Conservation (phyloP, 345 rosid genomes). For the Citrus reticulata region DNA sequence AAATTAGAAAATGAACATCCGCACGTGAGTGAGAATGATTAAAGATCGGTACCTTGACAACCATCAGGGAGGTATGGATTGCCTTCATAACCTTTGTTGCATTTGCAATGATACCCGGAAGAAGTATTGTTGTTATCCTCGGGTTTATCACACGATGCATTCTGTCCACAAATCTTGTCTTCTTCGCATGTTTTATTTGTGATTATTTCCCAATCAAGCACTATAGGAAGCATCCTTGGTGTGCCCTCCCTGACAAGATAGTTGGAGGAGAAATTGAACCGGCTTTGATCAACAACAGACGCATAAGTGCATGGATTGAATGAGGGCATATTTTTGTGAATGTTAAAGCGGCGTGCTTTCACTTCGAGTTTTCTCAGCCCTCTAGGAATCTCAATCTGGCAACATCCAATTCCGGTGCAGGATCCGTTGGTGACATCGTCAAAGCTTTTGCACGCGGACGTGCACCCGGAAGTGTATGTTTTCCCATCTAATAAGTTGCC, state of each 20-base stretch:
- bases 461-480: conserved; percentile 11
- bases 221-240: neutral
- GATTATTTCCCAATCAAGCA: conserved; percentile 19
- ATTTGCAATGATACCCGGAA: conserved; percentile 28
- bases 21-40: too few relatives aligned
- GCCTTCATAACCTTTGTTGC: conserved; percentile 23
- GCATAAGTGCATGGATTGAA: conserved; percentile 26
- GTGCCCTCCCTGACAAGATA: neutral
- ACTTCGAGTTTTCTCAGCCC: neutral
- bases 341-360: neutral
- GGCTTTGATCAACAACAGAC: conserved; percentile 21
- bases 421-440: neutral
- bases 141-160: conserved; percentile 9
- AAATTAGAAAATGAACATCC: too few relatives aligned
- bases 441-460: neutral
- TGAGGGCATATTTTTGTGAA: neutral
- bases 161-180: neutral
- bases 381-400: conserved; percentile 19
- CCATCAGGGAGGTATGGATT: conserved; percentile 21
- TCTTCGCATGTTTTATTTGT: neutral
- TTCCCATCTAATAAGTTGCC: neutral
- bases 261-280: neutral
- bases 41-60: neutral
- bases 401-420: conserved; percentile 33
- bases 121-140: neutral